Evolutionary conservation across 495 filamentous ascomycete species (phyloP).

Genomic region (Amphirosellinia nigrospora): DNA sequence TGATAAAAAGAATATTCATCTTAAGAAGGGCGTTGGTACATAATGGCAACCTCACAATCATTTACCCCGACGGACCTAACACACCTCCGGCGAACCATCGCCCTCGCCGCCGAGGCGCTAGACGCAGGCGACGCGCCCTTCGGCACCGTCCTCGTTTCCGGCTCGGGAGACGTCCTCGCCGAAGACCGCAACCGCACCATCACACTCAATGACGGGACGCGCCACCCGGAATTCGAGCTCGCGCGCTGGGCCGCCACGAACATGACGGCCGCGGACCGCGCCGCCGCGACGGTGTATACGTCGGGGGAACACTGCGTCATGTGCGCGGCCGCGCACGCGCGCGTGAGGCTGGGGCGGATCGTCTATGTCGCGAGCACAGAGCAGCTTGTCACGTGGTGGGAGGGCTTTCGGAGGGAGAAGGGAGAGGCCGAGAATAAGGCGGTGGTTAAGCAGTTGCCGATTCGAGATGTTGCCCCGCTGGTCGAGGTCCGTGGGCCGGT

Average conservation of each 20-base stretch:
- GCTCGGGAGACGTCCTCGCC: not conserved
- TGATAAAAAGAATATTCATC: too few relatives aligned
- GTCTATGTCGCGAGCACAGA: slow-evolving; percentile 32
- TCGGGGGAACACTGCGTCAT: slow-evolving; percentile 48
- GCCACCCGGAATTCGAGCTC: slow-evolving; percentile 31
- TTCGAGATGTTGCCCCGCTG: slow-evolving; percentile 2
- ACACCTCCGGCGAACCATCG: slow-evolving; percentile 23
- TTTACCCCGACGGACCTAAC: not conserved
- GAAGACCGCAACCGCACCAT: slow-evolving; percentile 30
- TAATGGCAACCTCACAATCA: not conserved
- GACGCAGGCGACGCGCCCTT: slow-evolving; percentile 44
- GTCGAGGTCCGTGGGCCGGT: slow-evolving; percentile 25
- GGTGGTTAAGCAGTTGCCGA: not conserved
- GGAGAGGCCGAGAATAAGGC: not conserved
- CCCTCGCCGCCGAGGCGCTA: slow-evolving; percentile 39
- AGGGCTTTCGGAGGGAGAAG: slow-evolving; percentile 11
- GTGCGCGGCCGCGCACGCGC: slow-evolving; percentile 43
- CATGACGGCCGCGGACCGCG: slow-evolving; percentile 34
- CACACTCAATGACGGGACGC: slow-evolving; percentile 25
- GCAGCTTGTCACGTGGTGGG: slow-evolving; percentile 23
- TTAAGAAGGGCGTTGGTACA: not conserved
- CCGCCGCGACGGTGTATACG: slow-evolving; percentile 39
- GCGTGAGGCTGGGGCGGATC: slow-evolving; percentile 38
- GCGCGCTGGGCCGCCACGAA: slow-evolving; percentile 33
- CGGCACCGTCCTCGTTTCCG: slow-evolving; percentile 29